Evolutionary conservation across 2,329 filamentous ascomycete species (phyloP).

Genomic region (Hypoxylon sp.): DNA sequence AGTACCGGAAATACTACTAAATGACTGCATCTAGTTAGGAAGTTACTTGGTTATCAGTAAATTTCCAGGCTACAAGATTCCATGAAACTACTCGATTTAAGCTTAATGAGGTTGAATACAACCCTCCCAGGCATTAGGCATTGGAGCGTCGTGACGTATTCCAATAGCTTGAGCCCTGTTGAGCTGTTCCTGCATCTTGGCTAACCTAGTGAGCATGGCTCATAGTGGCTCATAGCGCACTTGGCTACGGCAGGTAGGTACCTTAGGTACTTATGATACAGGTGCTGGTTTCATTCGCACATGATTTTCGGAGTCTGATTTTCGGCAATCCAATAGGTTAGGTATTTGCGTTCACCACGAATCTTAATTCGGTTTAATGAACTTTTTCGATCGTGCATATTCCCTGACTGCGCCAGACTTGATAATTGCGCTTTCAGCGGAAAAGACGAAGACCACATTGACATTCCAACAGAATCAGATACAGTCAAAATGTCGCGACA

Average conservation of each 20-base stretch:
- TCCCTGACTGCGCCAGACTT: slow-evolving; percentile 26
- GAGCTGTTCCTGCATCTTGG: slow-evolving; percentile 37
- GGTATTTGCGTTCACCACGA: slow-evolving; percentile 20
- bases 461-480: slow-evolving; percentile 9
- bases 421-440: slow-evolving; percentile 15
- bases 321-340: background rate
- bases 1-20: slow-evolving; percentile 1
- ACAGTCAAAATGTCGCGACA: slow-evolving; percentile 35
- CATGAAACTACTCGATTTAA: background rate
- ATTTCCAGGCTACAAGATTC: background rate
- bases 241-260: slow-evolving; percentile 1
- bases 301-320: background rate
- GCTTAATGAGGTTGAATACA: background rate
- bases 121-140: background rate
- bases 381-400: slow-evolving; percentile 23
- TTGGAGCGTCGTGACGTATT: background rate
- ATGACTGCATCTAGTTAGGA: background rate
- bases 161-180: slow-evolving; percentile 4
- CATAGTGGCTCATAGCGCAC: background rate
- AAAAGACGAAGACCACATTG: slow-evolving; percentile 13
- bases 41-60: background rate
- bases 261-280: background rate
- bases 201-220: background rate
- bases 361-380: slow-evolving; percentile 23
- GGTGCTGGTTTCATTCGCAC: slow-evolving; percentile 16